Percentiles rank a stretch among this genome's conserved stretches.
These are phyloP conservation scores for Chamaecyparis obtusa DNA, from an alignment of 75 land plant species.

Conservation along the genomic window DNA sequence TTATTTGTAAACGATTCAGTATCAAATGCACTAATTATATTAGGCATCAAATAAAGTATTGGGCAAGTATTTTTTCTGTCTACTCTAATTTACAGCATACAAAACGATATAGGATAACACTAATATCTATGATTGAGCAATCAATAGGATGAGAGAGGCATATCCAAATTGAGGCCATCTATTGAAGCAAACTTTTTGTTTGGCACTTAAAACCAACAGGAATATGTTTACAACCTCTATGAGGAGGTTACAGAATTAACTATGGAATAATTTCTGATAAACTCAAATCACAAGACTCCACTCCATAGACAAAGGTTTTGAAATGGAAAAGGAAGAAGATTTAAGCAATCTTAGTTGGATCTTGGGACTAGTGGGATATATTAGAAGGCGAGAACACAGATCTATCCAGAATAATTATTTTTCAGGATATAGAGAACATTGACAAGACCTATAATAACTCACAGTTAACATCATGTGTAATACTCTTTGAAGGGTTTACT, in stretches of 20 bases:
- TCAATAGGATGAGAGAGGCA: neutral
- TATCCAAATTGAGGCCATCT: neutral
- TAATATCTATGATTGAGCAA: neutral
- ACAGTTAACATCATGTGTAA: neutral
- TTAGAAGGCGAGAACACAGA: neutral
- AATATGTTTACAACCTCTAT: slow-evolving; percentile 1
- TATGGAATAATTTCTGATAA: neutral
- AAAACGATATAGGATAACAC: neutral
- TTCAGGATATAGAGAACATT: neutral
- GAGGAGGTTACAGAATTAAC: neutral
- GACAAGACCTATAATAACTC: neutral
- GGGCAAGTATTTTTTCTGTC: neutral
- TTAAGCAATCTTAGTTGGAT: neutral
- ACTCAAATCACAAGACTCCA: neutral
- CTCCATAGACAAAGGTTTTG: neutral
- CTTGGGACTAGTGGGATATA: neutral
- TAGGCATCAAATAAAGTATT: neutral
- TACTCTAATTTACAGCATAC: neutral
- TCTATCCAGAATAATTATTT: neutral
- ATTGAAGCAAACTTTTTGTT: slow-evolving; percentile 1
- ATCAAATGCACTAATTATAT: neutral
- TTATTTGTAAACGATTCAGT: neutral
- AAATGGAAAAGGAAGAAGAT: neutral
- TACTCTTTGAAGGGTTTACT: neutral
- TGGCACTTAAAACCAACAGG: neutral